Base-by-base conservation (phyloP, 345 rosid species). In the Eucalyptus caleyi region DNA sequence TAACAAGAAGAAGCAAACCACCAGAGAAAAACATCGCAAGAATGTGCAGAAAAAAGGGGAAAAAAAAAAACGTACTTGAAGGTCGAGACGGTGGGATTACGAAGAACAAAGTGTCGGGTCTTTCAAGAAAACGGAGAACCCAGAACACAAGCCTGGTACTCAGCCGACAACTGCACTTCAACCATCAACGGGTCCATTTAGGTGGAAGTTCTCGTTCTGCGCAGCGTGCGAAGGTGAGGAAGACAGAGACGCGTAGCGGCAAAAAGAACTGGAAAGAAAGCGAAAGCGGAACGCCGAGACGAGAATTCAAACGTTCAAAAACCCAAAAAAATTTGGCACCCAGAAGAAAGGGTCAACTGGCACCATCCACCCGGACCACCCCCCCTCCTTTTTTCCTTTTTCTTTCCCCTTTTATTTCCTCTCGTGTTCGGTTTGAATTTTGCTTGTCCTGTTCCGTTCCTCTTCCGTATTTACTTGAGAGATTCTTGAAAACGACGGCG, bases 241-340 rank as follows among this genome's bases (percentile, higher is more conserved):
- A 51, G 88, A 89, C 44, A 77, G 42, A 24, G 87, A 77, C 65
- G 88, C 62, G 45, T 16, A 56, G 89, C 88, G 86, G 87, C 82
- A 89, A 89, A 18, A 62, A 54, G 44, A 59, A 44, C 27, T 62
- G 87, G 30, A 26, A 40, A 40, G 50, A 62, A 67, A 81, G 90
- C 88, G 90, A 89, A 86, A 53, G 88, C 50, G 88, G 85, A 89
- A 86, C 90, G 87, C 87, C 24, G 51, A 60, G 82, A 30, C 11
- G 30, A 14, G 51, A 56, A 65, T 90, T 90, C 91, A 90, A 90
- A 90, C 24, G 89, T 90, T 90, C 91, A 90, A 90, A 90, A 59
- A 11, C 42, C 49, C 45, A 26, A 51, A 21, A 3, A 21, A 87
- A 23, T 9, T 47, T 62, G 89, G 82, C 86, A 87, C 53, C 88